Evolutionary conservation across 2,329 filamentous ascomycete species (phyloP).

Genomic region (Xylariaceae sp.): DNA sequence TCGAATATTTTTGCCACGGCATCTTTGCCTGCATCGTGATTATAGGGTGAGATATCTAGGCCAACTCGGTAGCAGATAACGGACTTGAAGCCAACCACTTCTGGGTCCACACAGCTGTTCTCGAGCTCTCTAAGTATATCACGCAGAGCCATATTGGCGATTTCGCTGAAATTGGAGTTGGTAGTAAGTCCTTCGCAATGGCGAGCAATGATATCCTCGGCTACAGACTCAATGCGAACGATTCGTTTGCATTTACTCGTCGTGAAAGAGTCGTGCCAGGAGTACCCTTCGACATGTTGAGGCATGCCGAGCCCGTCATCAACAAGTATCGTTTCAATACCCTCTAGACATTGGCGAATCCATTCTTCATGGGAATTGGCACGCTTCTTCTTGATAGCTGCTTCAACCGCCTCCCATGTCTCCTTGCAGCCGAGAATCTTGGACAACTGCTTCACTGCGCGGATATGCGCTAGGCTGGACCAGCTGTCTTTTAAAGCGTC

Average conservation of each 20-base stretch:
- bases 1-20: constrained; percentile 36
- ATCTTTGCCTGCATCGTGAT: constrained; percentile 35
- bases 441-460: constrained; percentile 66
- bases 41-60: constrained; percentile 49
- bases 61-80: constrained; percentile 80
- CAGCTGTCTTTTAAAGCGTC: constrained; percentile 59
- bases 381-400: constrained; percentile 40
- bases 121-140: constrained; percentile 52
- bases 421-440: constrained; percentile 59
- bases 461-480: constrained; percentile 64
- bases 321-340: constrained; percentile 71
- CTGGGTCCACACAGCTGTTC: constrained; percentile 56
- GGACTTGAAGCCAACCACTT: constrained; percentile 77
- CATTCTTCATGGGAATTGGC: constrained; percentile 51
- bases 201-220: constrained; percentile 56
- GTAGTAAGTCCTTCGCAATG: constrained; percentile 25
- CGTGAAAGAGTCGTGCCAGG: constrained; percentile 64
- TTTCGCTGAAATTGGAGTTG: not conserved
- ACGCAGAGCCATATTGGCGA: constrained; percentile 20
- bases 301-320: constrained; percentile 66
- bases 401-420: constrained; percentile 55
- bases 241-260: constrained; percentile 65
- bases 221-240: constrained; percentile 71
- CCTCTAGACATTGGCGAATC: constrained; percentile 61
- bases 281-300: constrained; percentile 54